A percentile compares a stretch with the other conserved stretches of the same genome.
Conservation (phyloP, 495 filamentous ascomycete genomes). For the Delitschia confertaspora region DNA sequence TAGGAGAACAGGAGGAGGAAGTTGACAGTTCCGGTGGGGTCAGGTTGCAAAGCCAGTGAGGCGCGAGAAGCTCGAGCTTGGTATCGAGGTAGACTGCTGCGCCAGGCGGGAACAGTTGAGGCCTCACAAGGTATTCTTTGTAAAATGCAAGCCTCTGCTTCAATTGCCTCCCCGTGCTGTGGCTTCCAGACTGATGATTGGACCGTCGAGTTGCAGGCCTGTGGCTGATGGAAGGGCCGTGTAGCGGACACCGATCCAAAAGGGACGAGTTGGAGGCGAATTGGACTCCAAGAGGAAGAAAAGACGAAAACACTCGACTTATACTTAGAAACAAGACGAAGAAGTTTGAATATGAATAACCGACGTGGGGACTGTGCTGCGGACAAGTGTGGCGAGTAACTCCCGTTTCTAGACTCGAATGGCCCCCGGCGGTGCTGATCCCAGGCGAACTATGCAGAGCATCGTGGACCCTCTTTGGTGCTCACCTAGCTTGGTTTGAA, state of each 20-base stretch:
- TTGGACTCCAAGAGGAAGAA: conserved; percentile 17
- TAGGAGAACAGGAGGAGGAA: conserved; percentile 14
- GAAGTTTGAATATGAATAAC: conserved; percentile 1
- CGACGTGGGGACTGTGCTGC: conserved; percentile 10
- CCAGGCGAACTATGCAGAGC: conserved; percentile 9
- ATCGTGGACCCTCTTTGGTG: conserved; percentile 10
- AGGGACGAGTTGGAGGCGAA: conserved; percentile 21
- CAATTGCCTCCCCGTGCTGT: conserved; percentile 23
- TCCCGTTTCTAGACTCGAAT: conserved; percentile 22
- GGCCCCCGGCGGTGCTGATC: conserved; percentile 15
- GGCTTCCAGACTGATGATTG: conserved; percentile 14
- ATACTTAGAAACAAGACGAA: conserved; percentile 1
- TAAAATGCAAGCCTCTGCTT: conserved; percentile 24
- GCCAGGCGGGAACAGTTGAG: conserved; percentile 8
- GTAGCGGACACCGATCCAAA: conserved; percentile 4
- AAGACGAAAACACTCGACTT: neutral
- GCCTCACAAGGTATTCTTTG: conserved; percentile 14
- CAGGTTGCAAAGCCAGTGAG: conserved; percentile 10
- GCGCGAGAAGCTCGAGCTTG: conserved; percentile 4
- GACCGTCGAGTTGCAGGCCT: neutral
- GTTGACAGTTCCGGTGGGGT: neutral
- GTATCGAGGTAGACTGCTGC: conserved; percentile 5
- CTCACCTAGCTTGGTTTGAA: no score
- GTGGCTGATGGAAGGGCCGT: conserved; percentile 14
- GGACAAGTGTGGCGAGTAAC: conserved; percentile 19